Evolutionary conservation across 1,284 basidiomycete species (phyloP).

Genomic region (Amylostereum areolatum): DNA sequence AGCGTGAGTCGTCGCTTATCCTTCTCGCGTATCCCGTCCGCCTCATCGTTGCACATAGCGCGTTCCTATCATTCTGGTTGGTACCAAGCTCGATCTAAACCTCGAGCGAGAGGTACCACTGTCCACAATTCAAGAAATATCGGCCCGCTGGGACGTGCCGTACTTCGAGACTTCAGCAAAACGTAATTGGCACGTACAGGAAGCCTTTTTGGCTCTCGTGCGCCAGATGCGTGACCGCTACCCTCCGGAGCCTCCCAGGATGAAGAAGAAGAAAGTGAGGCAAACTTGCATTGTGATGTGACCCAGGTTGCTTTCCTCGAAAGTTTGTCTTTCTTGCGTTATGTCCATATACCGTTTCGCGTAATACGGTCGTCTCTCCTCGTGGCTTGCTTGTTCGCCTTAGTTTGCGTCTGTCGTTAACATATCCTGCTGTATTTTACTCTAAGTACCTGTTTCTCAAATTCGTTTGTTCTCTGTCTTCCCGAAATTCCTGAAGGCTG

Average conservation of each 20-base stretch:
- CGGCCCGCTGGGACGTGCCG: constrained; percentile 64
- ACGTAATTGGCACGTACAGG: constrained; percentile 71
- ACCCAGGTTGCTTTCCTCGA: constrained; percentile 9
- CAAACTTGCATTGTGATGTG: constrained; percentile 55
- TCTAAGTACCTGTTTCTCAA: too few species aligned
- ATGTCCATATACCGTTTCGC: too few species aligned
- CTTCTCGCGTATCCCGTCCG: background rate
- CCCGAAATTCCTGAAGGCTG: too few species aligned
- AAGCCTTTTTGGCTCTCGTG: constrained; percentile 76
- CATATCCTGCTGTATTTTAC: background rate
- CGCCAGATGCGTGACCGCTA: constrained; percentile 67
- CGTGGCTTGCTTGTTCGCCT: background rate
- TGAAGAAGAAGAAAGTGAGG: constrained; percentile 23
- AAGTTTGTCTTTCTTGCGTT: too few species aligned
- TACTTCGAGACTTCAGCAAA: constrained; percentile 86
- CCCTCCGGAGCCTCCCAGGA: constrained; percentile 36
- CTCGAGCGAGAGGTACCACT: constrained; percentile 77
- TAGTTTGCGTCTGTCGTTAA: background rate
- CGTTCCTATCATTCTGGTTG: constrained; percentile 81
- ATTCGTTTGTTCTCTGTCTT: too few species aligned
- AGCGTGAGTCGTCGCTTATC: constrained; percentile 34
- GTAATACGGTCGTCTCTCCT: background rate
- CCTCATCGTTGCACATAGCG: constrained; percentile 27
- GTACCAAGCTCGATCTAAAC: constrained; percentile 82
- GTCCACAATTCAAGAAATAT: constrained; percentile 58